Percentiles rank a stretch among this genome's conserved stretches.
phyloP scores from a whole-genome alignment of 345 rosid species.

The Eucalyptus sideroxylon region DNA sequence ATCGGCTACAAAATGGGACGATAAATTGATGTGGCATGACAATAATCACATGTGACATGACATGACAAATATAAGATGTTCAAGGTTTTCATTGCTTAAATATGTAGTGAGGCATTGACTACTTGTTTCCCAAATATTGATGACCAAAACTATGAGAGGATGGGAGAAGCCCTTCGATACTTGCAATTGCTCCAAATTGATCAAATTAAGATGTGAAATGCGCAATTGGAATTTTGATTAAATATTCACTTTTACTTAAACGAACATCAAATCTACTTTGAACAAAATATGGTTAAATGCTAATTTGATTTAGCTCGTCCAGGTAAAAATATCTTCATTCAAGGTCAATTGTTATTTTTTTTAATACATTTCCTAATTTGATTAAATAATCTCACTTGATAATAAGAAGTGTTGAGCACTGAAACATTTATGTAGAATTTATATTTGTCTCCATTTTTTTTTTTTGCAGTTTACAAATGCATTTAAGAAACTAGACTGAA shows the following conservation, averaged over 20 bases:
- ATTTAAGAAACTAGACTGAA: background rate
- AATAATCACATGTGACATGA: fast-evolving
- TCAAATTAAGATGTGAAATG: too few species aligned
- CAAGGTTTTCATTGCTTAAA: fast-evolving
- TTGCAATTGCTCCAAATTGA: too few species aligned
- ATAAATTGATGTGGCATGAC: background rate
- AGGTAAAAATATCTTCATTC: background rate
- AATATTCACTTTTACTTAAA: too few species aligned
- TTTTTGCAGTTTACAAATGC: background rate
- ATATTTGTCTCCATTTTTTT: background rate
- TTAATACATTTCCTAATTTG: background rate
- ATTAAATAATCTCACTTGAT: background rate
- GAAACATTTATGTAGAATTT: background rate
- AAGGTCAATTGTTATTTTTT: too few species aligned
- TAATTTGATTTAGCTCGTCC: background rate
- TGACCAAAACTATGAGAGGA: too few species aligned
- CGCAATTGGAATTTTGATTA: too few species aligned
- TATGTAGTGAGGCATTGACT: background rate
- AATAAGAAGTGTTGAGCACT: background rate
- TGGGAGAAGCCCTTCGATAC: fast-evolving
- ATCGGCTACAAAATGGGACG: fast-evolving
- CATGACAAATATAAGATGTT: background rate
- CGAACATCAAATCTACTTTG: background rate
- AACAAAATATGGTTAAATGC: background rate
- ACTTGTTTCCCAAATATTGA: too few species aligned